A percentile compares a stretch with the other conserved stretches of the same genome.
Conservation (phyloP, 768 basidiomycete genomes). For the Tylopilus subfusipes region DNA sequence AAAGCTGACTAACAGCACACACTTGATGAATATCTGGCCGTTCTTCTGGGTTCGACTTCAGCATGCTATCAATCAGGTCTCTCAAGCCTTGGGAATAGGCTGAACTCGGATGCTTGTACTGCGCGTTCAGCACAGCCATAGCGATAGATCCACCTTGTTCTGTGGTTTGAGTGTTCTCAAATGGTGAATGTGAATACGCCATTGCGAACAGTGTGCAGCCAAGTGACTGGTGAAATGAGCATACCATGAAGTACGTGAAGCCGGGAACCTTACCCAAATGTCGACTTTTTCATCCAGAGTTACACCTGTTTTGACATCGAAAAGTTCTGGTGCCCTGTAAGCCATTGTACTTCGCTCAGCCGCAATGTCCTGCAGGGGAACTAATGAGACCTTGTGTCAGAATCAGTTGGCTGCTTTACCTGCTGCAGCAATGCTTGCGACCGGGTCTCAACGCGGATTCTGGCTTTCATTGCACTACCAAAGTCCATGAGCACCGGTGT, state of each 20-base stretch:
- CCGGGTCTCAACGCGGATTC: constrained; percentile 76
- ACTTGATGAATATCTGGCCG: constrained; percentile 87
- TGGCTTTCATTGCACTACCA: constrained; percentile 85
- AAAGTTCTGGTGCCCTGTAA: constrained; percentile 94
- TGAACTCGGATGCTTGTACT: constrained; percentile 84
- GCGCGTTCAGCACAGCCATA: constrained; percentile 93
- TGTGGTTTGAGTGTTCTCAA: constrained; percentile 87
- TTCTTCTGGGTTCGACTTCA: constrained; percentile 77
- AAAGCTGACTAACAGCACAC: constrained; percentile 12
- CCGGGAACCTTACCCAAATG: constrained; percentile 70
- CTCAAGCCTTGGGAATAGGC: constrained; percentile 84
- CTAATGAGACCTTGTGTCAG: background rate
- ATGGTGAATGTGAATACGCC: constrained; percentile 94
- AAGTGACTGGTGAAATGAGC: constrained; percentile 63
- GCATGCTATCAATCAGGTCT: constrained; percentile 78
- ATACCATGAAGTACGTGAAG: background rate
- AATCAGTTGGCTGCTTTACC: constrained; percentile 37
- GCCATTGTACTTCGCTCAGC: constrained; percentile 99
- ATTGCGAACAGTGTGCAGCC: constrained; percentile 95
- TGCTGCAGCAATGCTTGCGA: constrained; percentile 89
- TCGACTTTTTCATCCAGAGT: constrained; percentile 92
- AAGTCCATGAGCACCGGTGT: constrained; percentile 97
- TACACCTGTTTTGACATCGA: constrained; percentile 91
- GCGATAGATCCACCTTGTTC: constrained; percentile 96
- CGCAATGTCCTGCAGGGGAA: constrained; percentile 71